Conservation (phyloP, 305 asterid genomes). For the Fraxinus ornus region DNA sequence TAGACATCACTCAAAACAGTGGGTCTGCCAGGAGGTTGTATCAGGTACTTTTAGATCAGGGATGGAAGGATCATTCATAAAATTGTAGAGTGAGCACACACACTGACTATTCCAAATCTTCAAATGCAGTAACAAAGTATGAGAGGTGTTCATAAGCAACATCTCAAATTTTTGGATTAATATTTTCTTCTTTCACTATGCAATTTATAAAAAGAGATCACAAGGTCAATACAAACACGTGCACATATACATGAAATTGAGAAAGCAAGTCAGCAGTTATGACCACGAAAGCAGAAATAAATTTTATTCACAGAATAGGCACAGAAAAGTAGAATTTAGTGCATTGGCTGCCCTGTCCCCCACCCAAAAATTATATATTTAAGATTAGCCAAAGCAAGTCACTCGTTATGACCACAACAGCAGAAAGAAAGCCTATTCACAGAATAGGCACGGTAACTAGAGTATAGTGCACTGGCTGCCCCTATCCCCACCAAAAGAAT, state of each 20-base stretch:
- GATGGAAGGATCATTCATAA: background rate
- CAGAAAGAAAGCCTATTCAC: background rate
- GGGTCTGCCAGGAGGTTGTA: background rate
- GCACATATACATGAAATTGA: background rate
- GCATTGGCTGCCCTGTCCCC: background rate
- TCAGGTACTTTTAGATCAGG: background rate
- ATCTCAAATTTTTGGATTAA: background rate
- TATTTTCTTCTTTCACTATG: background rate
- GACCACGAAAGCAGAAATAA: background rate
- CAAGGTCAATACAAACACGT: background rate
- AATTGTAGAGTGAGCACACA: background rate
- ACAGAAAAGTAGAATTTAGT: background rate
- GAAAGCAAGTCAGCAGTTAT: background rate
- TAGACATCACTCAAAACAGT: background rate
- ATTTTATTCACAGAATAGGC: background rate
- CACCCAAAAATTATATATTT: background rate
- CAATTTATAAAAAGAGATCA: background rate
- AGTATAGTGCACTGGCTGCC: background rate
- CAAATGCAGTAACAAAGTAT: slow-evolving; percentile 3
- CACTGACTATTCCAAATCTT: background rate
- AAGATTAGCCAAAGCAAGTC: background rate
- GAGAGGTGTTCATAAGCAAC: background rate
- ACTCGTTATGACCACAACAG: background rate
- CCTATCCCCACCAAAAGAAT: background rate
- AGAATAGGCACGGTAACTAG: background rate